A percentile compares a stretch with the other conserved stretches of the same genome.
phyloP scores from a whole-genome alignment of 306 rosid species.

The Neltuma alba region DNA sequence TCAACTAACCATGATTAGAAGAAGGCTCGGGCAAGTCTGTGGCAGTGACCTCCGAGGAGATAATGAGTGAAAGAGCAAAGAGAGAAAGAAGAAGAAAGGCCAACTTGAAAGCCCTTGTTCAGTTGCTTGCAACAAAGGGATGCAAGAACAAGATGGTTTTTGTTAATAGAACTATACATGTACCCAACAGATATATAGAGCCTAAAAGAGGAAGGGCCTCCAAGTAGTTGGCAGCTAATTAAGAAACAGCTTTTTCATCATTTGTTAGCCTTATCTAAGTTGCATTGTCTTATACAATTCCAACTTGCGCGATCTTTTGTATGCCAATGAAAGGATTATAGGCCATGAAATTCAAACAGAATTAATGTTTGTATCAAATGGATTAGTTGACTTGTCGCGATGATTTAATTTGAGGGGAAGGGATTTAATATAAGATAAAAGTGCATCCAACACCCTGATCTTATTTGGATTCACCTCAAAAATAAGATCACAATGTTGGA shows the following conservation, averaged over 20 bases:
- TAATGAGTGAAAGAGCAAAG: conserved; percentile 40
- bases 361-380: neutral
- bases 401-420: neutral
- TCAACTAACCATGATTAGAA: conserved; percentile 30
- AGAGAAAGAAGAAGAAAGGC: conserved; percentile 38
- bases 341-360: neutral
- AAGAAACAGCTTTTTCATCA: neutral
- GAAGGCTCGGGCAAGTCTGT: conserved; percentile 39
- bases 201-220: neutral
- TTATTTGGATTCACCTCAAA: no score
- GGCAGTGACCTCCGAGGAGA: conserved; percentile 36
- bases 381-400: neutral
- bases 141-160: neutral
- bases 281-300: neutral
- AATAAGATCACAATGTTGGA: no score
- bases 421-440: no score
- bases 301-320: neutral
- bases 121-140: neutral
- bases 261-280: neutral
- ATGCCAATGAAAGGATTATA: neutral
- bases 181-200: neutral
- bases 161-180: neutral
- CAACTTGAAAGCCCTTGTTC: conserved; percentile 46
- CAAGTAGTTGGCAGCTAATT: neutral
- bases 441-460: no score